phyloP scores from a whole-genome alignment of 768 basidiomycete species.

The Rhodocollybia butyracea region DNA sequence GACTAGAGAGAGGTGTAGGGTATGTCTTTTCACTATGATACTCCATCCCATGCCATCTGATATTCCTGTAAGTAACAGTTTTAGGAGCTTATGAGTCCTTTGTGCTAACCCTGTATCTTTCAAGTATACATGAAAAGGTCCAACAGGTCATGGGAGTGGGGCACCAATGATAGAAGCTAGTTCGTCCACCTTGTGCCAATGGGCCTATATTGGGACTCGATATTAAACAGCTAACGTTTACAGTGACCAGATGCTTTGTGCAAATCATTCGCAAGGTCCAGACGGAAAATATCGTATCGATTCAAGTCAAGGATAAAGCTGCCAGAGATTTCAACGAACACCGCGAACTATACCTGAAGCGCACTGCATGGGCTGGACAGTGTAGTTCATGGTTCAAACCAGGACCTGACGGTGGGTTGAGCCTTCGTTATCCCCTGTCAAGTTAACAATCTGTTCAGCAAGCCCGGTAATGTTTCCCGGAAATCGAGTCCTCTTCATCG shows the following conservation, averaged over 20 bases:
- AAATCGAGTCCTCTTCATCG: constrained; percentile 20
- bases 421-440: background rate
- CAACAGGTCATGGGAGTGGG: constrained; percentile 20
- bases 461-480: constrained; percentile 20
- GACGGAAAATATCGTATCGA: constrained; percentile 20
- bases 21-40: background rate
- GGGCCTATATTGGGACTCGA: background rate
- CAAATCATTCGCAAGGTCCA: constrained; percentile 21
- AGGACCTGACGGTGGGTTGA: constrained; percentile 13
- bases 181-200: constrained; percentile 1
- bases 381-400: constrained; percentile 20
- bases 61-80: background rate
- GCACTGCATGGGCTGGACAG: constrained; percentile 20
- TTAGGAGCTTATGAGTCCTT: too few relatives aligned
- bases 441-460: constrained; percentile 1
- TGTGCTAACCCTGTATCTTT: background rate
- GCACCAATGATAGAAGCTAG: constrained; percentile 19
- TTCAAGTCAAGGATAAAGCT: constrained; percentile 19
- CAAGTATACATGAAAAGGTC: constrained; percentile 6
- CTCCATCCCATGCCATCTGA: too few relatives aligned
- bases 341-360: constrained; percentile 17
- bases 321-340: constrained; percentile 21
- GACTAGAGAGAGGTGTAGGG: background rate
- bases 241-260: constrained; percentile 17
- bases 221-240: too few relatives aligned